Evolutionary conservation across 164 flowering plant species (phyloP).

Genomic region (Amborella trichopoda): DNA sequence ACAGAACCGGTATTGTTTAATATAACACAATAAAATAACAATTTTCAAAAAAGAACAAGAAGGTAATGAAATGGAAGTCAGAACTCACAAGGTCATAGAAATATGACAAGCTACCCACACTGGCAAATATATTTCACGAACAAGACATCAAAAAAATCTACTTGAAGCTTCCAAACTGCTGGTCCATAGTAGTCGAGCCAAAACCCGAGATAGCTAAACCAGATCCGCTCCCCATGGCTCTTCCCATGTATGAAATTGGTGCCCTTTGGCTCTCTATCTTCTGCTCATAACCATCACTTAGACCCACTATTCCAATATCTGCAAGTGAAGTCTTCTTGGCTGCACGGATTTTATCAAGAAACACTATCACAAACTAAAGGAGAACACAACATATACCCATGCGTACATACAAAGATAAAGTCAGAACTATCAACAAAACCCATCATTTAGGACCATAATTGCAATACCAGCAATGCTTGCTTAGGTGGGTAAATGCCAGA

Average conservation of each 20-base stretch:
- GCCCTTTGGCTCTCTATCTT: slow-evolving; percentile 36
- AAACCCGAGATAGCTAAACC: slow-evolving; percentile 52
- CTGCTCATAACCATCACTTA: slow-evolving; percentile 50
- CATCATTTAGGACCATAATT: not conserved
- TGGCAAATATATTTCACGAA: no score
- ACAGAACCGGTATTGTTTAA: no score
- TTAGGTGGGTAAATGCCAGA: not conserved
- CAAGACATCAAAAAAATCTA: no score
- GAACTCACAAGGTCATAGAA: no score
- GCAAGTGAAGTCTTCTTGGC: slow-evolving; percentile 78
- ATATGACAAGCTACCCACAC: no score
- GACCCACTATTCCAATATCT: slow-evolving; percentile 77
- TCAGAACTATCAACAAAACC: not conserved
- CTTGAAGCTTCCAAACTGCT: slow-evolving; percentile 49
- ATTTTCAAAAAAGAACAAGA: no score
- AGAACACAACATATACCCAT: not conserved
- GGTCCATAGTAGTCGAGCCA: slow-evolving; percentile 22
- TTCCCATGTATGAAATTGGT: slow-evolving; percentile 54
- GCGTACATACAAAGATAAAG: not conserved
- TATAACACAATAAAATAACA: no score
- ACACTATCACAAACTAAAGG: not conserved
- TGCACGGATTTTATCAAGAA: slow-evolving; percentile 17
- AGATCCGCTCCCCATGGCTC: slow-evolving; percentile 71
- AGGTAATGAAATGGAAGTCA: no score
- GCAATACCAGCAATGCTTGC: not conserved